Evolutionary conservation across 164 flowering plant genomes (phyloP).

Genomic region (Liriodendron chinense): DNA sequence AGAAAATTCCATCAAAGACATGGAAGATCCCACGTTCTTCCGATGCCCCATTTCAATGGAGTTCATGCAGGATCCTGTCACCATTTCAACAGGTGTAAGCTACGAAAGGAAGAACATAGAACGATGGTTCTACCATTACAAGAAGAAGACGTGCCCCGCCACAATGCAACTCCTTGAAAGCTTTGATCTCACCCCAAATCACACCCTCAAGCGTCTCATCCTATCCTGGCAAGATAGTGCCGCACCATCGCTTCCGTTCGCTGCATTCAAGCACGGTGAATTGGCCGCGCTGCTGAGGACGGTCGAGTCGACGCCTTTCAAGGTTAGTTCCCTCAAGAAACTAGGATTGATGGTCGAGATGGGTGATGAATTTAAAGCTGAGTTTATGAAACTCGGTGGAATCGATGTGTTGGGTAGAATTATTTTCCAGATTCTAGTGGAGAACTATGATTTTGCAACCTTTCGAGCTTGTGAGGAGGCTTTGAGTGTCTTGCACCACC

Average conservation of each 20-base stretch:
- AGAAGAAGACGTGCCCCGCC: constrained; percentile 65
- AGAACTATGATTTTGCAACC: constrained; percentile 35
- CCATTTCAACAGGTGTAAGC: constrained; percentile 63
- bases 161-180: constrained; percentile 49
- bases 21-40: constrained; percentile 50
- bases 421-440: constrained; percentile 30
- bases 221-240: constrained; percentile 32
- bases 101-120: constrained; percentile 61
- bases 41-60: constrained; percentile 80
- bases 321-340: constrained; percentile 47
- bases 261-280: constrained; percentile 13
- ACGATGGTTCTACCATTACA: constrained; percentile 55
- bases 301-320: constrained; percentile 48
- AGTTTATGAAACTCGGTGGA: constrained; percentile 26
- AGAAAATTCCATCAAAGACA: constrained; percentile 7
- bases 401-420: constrained; percentile 38
- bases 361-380: constrained; percentile 28
- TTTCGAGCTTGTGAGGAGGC: constrained; percentile 71
- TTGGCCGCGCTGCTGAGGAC: constrained; percentile 30
- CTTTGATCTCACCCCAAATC: constrained; percentile 54
- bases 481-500: constrained; percentile 34
- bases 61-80: constrained; percentile 70
- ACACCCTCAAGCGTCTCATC: constrained; percentile 66
- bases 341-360: constrained; percentile 36
- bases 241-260: constrained; percentile 11